Evolutionary conservation across 2,329 filamentous ascomycete genomes (phyloP).

Genomic region (Calonectria naviculata): DNA sequence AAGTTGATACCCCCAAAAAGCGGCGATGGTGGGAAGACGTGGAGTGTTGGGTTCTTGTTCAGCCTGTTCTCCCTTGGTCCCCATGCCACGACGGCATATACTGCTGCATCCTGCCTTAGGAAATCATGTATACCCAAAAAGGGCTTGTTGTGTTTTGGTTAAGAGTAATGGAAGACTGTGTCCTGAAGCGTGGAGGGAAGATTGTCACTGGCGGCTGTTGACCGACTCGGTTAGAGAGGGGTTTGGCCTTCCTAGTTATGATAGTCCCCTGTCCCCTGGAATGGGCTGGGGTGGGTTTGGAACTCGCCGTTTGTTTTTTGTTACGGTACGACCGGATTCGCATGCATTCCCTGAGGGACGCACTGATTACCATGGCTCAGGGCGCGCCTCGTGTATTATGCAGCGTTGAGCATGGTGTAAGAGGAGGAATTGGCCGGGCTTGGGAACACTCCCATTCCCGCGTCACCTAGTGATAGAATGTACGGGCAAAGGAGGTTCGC

Average conservation of each 20-base stretch:
- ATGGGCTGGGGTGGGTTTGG: constrained; percentile 23
- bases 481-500: constrained; percentile 51
- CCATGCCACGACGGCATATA: constrained; percentile 29
- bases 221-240: constrained; percentile 22
- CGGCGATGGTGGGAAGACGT: constrained; percentile 37
- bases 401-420: constrained; percentile 38
- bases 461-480: constrained; percentile 49
- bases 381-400: constrained; percentile 32
- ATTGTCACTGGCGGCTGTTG: constrained; percentile 30
- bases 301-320: constrained; percentile 23
- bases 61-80: constrained; percentile 20
- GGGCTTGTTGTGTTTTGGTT: constrained; percentile 30
- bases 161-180: constrained; percentile 29
- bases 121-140: constrained; percentile 31
- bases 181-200: constrained; percentile 16
- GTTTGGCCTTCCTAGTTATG: constrained; percentile 26
- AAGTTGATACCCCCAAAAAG: constrained; percentile 51
- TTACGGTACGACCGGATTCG: constrained; percentile 26
- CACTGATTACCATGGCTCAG: constrained; percentile 25
- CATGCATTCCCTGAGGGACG: constrained; percentile 41
- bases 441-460: constrained; percentile 30
- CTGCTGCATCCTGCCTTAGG: constrained; percentile 30
- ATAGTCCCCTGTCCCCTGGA: constrained; percentile 20
- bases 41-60: constrained; percentile 32
- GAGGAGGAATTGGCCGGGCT: constrained; percentile 39